phyloP scores from a whole-genome alignment of 257 asterid genomes.

The Misopates orontium region DNA sequence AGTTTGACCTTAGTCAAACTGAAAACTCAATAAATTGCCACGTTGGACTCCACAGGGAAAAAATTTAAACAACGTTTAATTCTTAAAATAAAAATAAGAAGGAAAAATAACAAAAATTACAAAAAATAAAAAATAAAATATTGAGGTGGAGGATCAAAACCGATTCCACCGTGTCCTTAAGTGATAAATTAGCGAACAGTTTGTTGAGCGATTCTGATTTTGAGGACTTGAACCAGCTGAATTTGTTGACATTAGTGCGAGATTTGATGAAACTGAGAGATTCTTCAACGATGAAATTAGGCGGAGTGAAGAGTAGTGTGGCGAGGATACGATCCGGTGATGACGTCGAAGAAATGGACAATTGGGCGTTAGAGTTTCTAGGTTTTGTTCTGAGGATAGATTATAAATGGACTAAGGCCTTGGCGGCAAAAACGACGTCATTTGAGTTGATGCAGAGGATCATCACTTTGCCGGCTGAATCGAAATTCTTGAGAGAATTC shows the following conservation, averaged over 20 bases:
- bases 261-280: conserved; percentile 43
- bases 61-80: no score
- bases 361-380: conserved; percentile 55
- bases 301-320: conserved; percentile 54
- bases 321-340: conserved; percentile 75
- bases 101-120: no score
- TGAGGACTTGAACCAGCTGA: conserved; percentile 10
- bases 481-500: no score
- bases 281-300: conserved; percentile 53
- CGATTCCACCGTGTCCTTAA: conserved; percentile 61
- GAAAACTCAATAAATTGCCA: no score
- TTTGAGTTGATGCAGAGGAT: conserved; percentile 76
- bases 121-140: no score
- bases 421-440: conserved; percentile 65
- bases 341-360: conserved; percentile 74
- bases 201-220: conserved; percentile 30
- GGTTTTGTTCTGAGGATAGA: conserved; percentile 45
- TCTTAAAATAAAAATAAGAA: no score
- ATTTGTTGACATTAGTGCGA: conserved; percentile 11
- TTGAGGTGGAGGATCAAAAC: conserved; percentile 77
- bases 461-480: conserved; percentile 59
- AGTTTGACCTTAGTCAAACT: no score
- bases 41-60: no score
- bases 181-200: conserved; percentile 51
- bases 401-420: conserved; percentile 53